These are phyloP conservation scores for Mycena haematopus DNA, from an alignment of 768 basidiomycete genomes.

Conservation along the genomic window DNA sequence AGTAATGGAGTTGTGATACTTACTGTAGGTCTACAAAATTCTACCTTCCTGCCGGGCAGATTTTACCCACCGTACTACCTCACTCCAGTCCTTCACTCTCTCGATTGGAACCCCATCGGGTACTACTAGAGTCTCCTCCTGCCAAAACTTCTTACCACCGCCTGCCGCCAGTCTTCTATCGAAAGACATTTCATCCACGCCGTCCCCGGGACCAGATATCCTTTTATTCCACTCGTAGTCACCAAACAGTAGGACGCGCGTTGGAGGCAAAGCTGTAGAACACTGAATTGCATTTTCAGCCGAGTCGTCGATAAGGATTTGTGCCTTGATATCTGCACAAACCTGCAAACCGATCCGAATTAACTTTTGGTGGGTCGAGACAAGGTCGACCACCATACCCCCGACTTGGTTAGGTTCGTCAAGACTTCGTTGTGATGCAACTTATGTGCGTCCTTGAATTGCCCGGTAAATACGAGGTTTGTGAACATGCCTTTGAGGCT, in stretches of 20 bases:
- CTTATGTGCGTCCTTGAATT: slow-evolving; percentile 64
- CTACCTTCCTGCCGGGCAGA: slow-evolving; percentile 34
- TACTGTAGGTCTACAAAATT: slow-evolving; percentile 25
- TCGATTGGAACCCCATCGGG: slow-evolving; percentile 55
- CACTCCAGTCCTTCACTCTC: slow-evolving; percentile 69
- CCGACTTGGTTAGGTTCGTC: slow-evolving; percentile 73
- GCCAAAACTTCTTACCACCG: slow-evolving; percentile 62
- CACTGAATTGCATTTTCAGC: slow-evolving; percentile 77
- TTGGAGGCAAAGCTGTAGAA: slow-evolving; percentile 52
- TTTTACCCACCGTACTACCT: slow-evolving; percentile 58
- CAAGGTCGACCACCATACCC: slow-evolving; percentile 44
- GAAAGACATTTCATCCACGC: slow-evolving; percentile 59
- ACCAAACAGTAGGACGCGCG: slow-evolving; percentile 75
- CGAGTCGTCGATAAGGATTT: slow-evolving; percentile 80
- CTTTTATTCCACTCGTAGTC: slow-evolving; percentile 79
- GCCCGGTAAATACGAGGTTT: slow-evolving; percentile 73
- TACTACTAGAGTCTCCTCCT: slow-evolving; percentile 55
- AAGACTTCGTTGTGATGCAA: slow-evolving; percentile 49
- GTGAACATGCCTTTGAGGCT: slow-evolving; percentile 53
- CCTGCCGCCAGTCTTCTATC: slow-evolving; percentile 54
- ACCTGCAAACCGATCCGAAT: slow-evolving; percentile 52
- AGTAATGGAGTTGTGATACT: no score
- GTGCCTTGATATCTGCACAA: slow-evolving; percentile 66
- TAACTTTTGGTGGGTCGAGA: background rate
- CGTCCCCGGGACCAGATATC: slow-evolving; percentile 51